phyloP scores from a whole-genome alignment of 805 yeast species.

The Candida ponderosae region DNA sequence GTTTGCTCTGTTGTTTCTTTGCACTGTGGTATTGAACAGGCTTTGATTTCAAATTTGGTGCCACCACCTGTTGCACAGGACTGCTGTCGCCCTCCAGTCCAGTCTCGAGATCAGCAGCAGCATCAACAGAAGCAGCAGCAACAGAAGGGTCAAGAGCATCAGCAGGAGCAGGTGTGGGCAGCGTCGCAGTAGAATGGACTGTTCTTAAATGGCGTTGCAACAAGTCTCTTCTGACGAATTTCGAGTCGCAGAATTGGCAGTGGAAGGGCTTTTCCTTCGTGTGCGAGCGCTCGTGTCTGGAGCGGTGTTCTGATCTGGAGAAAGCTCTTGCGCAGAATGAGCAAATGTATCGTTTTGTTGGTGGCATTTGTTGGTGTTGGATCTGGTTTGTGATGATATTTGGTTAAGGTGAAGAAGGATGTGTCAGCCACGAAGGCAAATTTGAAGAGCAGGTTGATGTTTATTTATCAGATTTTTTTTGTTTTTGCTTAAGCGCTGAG shows the following conservation, averaged over 20 bases:
- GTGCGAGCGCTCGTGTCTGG: conserved; percentile 73
- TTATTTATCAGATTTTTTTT: no score
- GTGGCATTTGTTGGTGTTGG: conserved; percentile 12
- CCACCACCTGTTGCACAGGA: not conserved
- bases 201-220: conserved; percentile 73
- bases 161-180: conserved; percentile 4
- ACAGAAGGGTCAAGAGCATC: conserved; percentile 5
- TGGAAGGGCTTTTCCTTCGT: conserved; percentile 76
- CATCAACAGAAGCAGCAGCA: conserved; percentile 1
- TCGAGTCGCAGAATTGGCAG: conserved; percentile 60
- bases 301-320: conserved; percentile 71
- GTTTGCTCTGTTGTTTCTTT: no score
- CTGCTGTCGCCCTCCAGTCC: not conserved
- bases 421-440: no score
- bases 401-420: no score
- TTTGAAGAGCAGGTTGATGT: no score
- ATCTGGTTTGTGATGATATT: no score
- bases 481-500: no score
- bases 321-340: conserved; percentile 75
- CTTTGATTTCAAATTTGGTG: not conserved
- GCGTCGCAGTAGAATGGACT: conserved; percentile 40
- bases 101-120: not conserved
- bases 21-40: no score
- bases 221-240: conserved; percentile 72
- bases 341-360: conserved; percentile 66